Evolutionary conservation across 352 stramenopile species (phyloP).

Genomic region (Globisporangium takayamanum): DNA sequence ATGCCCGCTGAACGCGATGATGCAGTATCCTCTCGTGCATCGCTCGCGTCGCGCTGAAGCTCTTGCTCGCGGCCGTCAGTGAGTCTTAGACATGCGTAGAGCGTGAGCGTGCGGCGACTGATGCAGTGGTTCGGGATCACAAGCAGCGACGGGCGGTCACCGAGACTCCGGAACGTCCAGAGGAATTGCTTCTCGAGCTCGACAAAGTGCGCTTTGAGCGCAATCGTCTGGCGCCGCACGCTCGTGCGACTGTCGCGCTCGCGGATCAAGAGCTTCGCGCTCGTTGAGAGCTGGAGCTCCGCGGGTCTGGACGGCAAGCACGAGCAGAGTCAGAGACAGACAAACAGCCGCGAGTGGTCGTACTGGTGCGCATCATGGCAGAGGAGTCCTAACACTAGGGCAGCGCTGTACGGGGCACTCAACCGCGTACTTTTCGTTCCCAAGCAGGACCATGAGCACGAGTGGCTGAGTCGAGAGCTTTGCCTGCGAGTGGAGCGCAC

Average conservation of each 20-base stretch:
- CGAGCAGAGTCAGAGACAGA: no score
- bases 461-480: conserved; percentile 32
- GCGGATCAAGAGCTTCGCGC: conserved; percentile 32
- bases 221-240: conserved; percentile 24
- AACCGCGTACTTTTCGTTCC: conserved; percentile 37
- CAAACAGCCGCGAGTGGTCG: neutral
- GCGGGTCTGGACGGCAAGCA: conserved; percentile 18
- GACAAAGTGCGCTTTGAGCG: conserved; percentile 25
- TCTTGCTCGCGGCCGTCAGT: conserved; percentile 20
- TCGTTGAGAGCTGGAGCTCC: conserved; percentile 44
- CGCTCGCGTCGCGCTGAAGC: conserved; percentile 1
- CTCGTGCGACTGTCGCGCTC: conserved; percentile 24
- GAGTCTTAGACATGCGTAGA: conserved; percentile 36
- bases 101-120: conserved; percentile 23
- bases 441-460: conserved; percentile 37
- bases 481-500: conserved; percentile 8
- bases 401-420: neutral
- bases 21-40: neutral
- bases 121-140: conserved; percentile 34
- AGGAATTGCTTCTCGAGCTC: conserved; percentile 36
- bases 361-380: neutral
- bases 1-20: neutral
- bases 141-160: conserved; percentile 24
- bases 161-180: conserved; percentile 40
- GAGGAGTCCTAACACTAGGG: neutral